Evolutionary conservation across 257 asterid species (phyloP).

Genomic region (Penstemon barbatus): DNA sequence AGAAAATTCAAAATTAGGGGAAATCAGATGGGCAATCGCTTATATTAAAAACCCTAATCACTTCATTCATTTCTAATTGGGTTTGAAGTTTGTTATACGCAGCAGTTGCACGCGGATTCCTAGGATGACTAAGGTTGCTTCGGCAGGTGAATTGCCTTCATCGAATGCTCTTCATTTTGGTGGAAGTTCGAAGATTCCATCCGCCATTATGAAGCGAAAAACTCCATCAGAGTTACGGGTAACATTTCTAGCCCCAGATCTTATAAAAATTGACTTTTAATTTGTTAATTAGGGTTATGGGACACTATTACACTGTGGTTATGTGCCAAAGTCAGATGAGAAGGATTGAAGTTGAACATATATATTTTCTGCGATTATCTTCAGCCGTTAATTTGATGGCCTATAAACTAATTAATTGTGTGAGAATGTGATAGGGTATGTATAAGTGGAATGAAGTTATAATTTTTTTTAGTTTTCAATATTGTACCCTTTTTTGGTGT

Average conservation of each 20-base stretch:
- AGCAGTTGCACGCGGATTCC: conserved; percentile 18
- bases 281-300: too few relatives aligned
- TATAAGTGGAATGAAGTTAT: too few relatives aligned
- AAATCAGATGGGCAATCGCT: background rate
- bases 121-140: conserved; percentile 72
- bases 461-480: too few relatives aligned
- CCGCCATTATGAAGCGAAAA: conserved; percentile 64
- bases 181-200: conserved; percentile 40
- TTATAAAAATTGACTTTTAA: background rate
- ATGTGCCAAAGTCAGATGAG: background rate
- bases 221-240: conserved; percentile 89
- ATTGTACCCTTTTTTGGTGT: background rate
- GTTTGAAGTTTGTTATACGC: background rate
- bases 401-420: too few relatives aligned
- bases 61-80: background rate
- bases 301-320: background rate
- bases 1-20: background rate
- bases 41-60: conserved; percentile 27
- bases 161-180: conserved; percentile 52
- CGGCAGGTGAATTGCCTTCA: conserved; percentile 50
- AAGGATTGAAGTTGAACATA: too few relatives aligned
- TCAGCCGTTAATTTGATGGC: too few relatives aligned
- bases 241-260: conserved; percentile 22
- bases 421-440: too few relatives aligned
- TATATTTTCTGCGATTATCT: too few relatives aligned